A percentile compares a stretch with the other conserved stretches of the same genome.
Conservation (phyloP, 139 green algal genomes). For the Asterochloris sp. region DNA sequence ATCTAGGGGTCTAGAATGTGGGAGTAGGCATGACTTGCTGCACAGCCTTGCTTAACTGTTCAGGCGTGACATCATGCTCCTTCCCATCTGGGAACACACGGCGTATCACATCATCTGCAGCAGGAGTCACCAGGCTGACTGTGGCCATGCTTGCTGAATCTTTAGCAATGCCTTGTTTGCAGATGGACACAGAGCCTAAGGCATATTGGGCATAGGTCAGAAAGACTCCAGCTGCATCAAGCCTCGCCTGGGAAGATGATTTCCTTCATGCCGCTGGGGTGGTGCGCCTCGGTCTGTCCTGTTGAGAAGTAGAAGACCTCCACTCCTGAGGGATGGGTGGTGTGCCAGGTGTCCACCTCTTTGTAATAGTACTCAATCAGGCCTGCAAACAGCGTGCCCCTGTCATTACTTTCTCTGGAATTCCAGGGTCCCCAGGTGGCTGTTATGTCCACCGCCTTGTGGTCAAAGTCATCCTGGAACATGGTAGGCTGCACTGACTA, state of each 20-base stretch:
- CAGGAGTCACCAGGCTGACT: too few species aligned
- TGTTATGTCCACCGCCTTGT: too few species aligned
- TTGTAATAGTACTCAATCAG: slow-evolving; percentile 82
- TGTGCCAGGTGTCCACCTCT: slow-evolving; percentile 75
- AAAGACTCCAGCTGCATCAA: too few species aligned
- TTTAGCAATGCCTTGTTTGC: too few species aligned
- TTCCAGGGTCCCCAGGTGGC: too few species aligned
- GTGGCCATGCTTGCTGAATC: too few species aligned
- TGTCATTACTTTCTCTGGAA: background rate
- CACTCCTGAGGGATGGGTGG: slow-evolving; percentile 58
- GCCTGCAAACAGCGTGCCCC: slow-evolving; percentile 16
- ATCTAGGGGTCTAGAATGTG: too few species aligned
- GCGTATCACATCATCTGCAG: slow-evolving; percentile 1
- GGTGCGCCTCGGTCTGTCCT: slow-evolving; percentile 74
- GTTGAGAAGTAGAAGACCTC: slow-evolving; percentile 88
- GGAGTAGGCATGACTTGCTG: background rate
- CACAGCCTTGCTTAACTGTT: slow-evolving; percentile 3
- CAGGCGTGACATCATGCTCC: slow-evolving; percentile 12
- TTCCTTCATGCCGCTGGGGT: slow-evolving; percentile 56
- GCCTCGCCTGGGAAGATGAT: slow-evolving; percentile 14
- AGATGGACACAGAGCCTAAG: too few species aligned
- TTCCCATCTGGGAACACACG: slow-evolving; percentile 8
- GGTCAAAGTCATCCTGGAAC: too few species aligned
- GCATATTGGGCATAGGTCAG: too few species aligned
- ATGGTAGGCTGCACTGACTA: too few species aligned